Evolutionary conservation across 2,329 filamentous ascomycete genomes (phyloP), one percentile per base, ranked within the genome.

Genomic region (Chaetothyriales sp.): DNA sequence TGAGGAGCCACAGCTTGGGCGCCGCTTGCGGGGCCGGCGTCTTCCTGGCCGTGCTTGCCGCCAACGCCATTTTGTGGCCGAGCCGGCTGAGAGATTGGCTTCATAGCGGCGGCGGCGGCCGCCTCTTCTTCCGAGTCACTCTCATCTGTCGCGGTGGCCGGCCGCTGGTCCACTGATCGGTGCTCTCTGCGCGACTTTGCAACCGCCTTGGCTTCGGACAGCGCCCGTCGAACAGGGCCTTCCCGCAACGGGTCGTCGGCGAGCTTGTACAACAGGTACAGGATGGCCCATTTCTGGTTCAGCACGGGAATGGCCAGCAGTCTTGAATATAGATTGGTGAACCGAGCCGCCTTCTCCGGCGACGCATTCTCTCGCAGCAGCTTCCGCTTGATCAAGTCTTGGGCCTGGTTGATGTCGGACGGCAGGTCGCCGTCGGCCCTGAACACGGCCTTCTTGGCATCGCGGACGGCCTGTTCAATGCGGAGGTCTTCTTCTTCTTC

Each of bases 271-370:
- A 98, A 78, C 44, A 98, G 81, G 66, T 94, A 94, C 18, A 98
- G 75, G 58, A 98, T 95, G 2, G 86, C 88, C 89, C 89, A 97
- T 77, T 98, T 98, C 68, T 95, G 86, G 62, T 86, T 85, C 45
- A 98, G 76, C 5, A 97, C 89, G 0, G 89, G 89, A 58, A 95
- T 81, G n/a, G 87, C 86, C 22, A 95, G 75, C 18, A 98, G 77
- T 52, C 88, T 80, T 33, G 87, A 88, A 69, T 95, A 95, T 25
- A 98, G 77, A 64, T 95, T 94, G 20, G 88, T 85, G 69, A 95
- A 95, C 56, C 83, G 80, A 18, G 90, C 75, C 2, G 89, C 88
- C 67, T 89, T 79, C 61, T 80, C 81, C 19, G 75, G 85, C 57
- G 78, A 85, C 46, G 79, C 79, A 63, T 88, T 86, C 60, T 83